Percentiles rank a stretch among this genome's conserved stretches.
Conservation (phyloP, 2,329 filamentous ascomycete genomes). For the Metarhizium robertsii region DNA sequence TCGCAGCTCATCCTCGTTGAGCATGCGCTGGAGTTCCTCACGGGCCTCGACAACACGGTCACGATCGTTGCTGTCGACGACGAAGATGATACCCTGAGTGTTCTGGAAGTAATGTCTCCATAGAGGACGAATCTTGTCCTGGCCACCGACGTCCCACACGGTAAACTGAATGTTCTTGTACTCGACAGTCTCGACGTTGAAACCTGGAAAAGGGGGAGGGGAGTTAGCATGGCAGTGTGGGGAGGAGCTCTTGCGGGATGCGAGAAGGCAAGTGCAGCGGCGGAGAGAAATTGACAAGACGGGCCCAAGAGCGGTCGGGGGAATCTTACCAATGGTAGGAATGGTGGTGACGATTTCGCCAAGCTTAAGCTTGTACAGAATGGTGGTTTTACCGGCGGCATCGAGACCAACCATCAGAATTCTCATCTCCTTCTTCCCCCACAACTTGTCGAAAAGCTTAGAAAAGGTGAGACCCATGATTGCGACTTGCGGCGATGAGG, state of each 20-base stretch:
- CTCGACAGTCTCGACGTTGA: constrained; percentile 99
- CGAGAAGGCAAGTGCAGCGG: not conserved
- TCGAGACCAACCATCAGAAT: constrained; percentile 99
- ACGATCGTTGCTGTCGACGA: constrained; percentile 97
- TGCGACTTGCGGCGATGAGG: constrained; percentile 37
- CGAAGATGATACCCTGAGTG: constrained; percentile 99
- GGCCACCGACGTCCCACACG: constrained; percentile 99
- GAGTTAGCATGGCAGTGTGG: constrained; percentile 3
- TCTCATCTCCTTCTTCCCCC: constrained; percentile 99
- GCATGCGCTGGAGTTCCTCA: constrained; percentile 94
- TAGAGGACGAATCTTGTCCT: constrained; percentile 99
- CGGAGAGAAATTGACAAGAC: not conserved
- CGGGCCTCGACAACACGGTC: constrained; percentile 95
- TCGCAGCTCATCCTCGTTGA: constrained; percentile 97
- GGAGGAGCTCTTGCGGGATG: not conserved
- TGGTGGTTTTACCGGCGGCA: constrained; percentile 99
- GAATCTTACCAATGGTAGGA: constrained; percentile 78
- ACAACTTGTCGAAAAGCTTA: constrained; percentile 91
- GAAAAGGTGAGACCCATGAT: constrained; percentile 98
- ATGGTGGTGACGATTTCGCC: constrained; percentile 99
- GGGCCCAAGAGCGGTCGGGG: not conserved
- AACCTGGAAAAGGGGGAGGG: constrained; percentile 46
- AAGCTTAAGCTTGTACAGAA: constrained; percentile 99
- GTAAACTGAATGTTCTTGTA: constrained; percentile 99
- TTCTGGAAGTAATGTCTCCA: constrained; percentile 99